These are phyloP conservation scores for Trichosporon sp. DNA, from an alignment of 1,284 basidiomycete species.

Conservation along the genomic window DNA sequence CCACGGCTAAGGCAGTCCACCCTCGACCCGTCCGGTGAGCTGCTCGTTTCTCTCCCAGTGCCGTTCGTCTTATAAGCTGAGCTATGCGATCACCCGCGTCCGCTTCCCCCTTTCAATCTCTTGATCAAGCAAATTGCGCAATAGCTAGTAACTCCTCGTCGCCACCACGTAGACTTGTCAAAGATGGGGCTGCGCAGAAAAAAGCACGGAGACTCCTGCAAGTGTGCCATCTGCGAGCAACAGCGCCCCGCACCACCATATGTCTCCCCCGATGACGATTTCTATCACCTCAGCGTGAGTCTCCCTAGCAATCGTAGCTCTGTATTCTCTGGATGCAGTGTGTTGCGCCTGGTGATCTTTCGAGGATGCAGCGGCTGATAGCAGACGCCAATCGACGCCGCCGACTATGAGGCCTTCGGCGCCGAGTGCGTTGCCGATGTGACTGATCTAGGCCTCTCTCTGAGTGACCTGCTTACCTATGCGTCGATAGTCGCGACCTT, in stretches of 20 bases:
- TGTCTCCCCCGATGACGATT: neutral
- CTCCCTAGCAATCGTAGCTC: neutral
- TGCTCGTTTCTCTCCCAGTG: too few relatives aligned
- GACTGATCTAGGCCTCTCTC: neutral
- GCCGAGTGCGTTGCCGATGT: neutral
- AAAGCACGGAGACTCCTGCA: neutral
- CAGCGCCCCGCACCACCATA: neutral
- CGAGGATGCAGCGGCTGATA: neutral
- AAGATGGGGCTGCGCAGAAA: neutral
- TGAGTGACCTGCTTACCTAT: neutral
- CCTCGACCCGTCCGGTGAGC: too few relatives aligned
- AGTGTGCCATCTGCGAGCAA: neutral
- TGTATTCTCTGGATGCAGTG: neutral
- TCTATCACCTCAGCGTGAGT: neutral
- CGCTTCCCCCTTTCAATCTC: neutral
- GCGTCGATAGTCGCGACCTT: neutral
- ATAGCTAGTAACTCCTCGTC: neutral
- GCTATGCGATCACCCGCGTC: neutral
- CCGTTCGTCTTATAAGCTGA: neutral
- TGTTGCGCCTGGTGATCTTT: neutral
- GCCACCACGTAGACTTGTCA: neutral
- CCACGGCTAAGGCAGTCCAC: too few relatives aligned
- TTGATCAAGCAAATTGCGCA: neutral
- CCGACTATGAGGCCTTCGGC: neutral
- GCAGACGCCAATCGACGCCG: constrained; percentile 1